Evolutionary conservation across 164 flowering plant genomes (phyloP), one percentile per base, ranked within the genome.

Genomic region (Chimonanthus praecox): DNA sequence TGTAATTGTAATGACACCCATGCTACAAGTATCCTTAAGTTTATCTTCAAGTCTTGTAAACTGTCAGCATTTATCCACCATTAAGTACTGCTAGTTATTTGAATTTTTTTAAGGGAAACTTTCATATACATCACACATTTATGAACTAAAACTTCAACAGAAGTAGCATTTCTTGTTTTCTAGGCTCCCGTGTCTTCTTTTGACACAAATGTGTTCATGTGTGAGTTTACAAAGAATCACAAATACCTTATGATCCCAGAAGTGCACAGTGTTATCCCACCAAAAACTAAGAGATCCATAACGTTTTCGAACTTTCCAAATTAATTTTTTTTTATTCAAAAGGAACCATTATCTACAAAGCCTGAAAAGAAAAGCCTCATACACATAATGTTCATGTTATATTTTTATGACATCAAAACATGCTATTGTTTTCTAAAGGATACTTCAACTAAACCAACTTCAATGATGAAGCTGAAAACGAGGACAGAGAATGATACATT

Each of bases 331-430:
- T 72, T 78, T 51, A 67, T 46, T 71, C 61, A 8, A 62, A 33
- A 64, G 67, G 45, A 58, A 68, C 50, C 45, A 16, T 61, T 74
- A 78, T 78, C 80, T 75, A 78, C 78, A 78, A 68, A 68, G 70
- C 70, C 54, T 6, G 58, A 73, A 74, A 16, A 18, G 74, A 71
- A 6, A 67, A 47, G 44, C 48, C 74, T 68, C 63, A 64, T 60
- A 71, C 69, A 43, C 77, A 78, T 61, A 49, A 49, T 18, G 45
- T 73, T 74, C 74, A 49, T 73, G 70, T 65, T 74, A 67, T 61
- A 71, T 71, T 63, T 33, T 71, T 73, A 69, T 8, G 73, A 69
- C 71, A 54, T 33, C 43, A 54, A 74, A 70, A 60, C 54, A 74
- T 7, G 0, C 64, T 76, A 72, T 49, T 68, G 61, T 62, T 64